Evolutionary conservation across 2,329 filamentous ascomycete genomes (phyloP), one percentile per base, ranked within the genome.

Genomic region (Penicillium freii): DNA sequence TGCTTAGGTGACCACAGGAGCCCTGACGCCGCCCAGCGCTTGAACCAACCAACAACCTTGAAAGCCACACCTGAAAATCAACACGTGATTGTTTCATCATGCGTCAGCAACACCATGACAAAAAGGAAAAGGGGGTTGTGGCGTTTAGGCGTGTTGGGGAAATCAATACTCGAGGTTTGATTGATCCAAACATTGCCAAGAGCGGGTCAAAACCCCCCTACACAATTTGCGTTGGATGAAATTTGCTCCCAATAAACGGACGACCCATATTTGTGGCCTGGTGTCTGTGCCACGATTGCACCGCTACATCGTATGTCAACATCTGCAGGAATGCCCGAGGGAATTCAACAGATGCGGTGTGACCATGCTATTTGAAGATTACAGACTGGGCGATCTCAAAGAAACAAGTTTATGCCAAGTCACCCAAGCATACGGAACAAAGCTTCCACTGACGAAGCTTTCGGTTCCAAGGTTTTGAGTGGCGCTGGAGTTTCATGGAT

Each of bases 401-500:
- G 13, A 47, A 39, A 13, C 34, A 40, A 40, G 51, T 33, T 25
- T 33, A 15, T 49, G 51, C 51, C 51, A 49, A 49, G 51, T 29
- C 23, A 29, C 19, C 44, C 44, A 54, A 54, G 44, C 43, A 49
- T 2, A 40, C 13, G 21, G 11, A 54, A 23, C 21, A 54, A 54
- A 54, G 51, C 51, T 54, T 54, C 44, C 40, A 36, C 8, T 21
- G 44, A 21, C 29, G 36, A 54, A 54, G 45, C 51, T 54, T 49
- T 54, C 27, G 7, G 39, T 52, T 45, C 49, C 50, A 52, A 52
- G 31, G 9, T 44, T 48, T 51, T 33, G 4, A 33, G 34, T 40
- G 43, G 33, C 27, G 43, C 31, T 45, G 21, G 36, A 17, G 40
- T 40, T 53, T 53, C 50, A n/a, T 39, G 42, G 21, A 15, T 47